Evolutionary conservation across 768 basidiomycete genomes (phyloP).

Genomic region (Termitomyces sp.): DNA sequence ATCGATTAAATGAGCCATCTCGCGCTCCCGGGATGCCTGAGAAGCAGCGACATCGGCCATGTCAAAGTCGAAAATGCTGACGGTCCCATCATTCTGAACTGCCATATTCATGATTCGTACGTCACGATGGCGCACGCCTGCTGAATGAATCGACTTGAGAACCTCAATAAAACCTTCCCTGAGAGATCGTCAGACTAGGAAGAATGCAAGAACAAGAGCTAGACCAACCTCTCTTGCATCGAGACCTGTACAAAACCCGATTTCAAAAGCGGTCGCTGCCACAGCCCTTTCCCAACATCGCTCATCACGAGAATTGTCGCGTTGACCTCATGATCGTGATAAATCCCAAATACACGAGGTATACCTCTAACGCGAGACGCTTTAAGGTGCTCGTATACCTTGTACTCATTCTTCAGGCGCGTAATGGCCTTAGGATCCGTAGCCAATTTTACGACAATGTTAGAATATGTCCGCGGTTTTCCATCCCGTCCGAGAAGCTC

Average conservation of each 20-base stretch:
- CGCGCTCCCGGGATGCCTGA: slow-evolving; percentile 6
- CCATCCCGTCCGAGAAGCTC: slow-evolving; percentile 2
- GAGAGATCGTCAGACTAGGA: not conserved
- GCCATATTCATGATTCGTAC: slow-evolving; percentile 20
- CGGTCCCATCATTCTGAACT: slow-evolving; percentile 13
- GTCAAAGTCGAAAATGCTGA: slow-evolving; percentile 25
- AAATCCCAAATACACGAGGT: slow-evolving; percentile 12
- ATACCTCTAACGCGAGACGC: slow-evolving; percentile 8
- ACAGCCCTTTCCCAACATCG: slow-evolving; percentile 7
- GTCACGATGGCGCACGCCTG: slow-evolving; percentile 22
- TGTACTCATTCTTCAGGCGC: slow-evolving; percentile 14
- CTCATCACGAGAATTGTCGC: slow-evolving; percentile 16
- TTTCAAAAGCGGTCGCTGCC: not conserved
- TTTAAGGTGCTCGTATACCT: slow-evolving; percentile 13
- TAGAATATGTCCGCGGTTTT: not conserved
- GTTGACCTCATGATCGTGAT: slow-evolving; percentile 10
- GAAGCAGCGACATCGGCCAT: slow-evolving; percentile 9
- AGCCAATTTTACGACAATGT: slow-evolving; percentile 13
- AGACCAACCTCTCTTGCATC: slow-evolving; percentile 1
- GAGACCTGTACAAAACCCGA: not conserved
- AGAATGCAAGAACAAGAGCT: not conserved
- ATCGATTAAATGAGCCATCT: slow-evolving; percentile 7
- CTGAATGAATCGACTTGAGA: slow-evolving; percentile 19
- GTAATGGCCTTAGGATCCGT: not conserved
- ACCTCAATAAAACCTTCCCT: slow-evolving; percentile 14